phyloP scores from a whole-genome alignment of 2,329 filamentous ascomycete genomes.

The Metarhizium brunneum region DNA sequence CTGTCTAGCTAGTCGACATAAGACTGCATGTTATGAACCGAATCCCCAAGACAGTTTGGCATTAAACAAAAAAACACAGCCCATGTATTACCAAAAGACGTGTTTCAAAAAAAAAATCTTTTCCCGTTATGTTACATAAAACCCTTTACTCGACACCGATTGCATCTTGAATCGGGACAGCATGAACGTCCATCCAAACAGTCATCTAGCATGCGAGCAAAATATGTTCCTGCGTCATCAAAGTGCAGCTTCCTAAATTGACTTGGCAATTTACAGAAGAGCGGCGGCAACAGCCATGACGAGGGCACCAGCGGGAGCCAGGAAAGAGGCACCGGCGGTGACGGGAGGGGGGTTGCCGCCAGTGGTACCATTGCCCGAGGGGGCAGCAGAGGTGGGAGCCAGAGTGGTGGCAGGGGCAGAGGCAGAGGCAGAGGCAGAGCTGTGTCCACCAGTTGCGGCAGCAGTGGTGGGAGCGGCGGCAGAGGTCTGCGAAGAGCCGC shows the following conservation, averaged over 20 bases:
- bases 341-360: constrained; percentile 1
- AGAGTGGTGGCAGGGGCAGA: neutral
- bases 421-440: neutral
- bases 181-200: too few relatives aligned
- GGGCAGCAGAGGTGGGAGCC: constrained; percentile 1
- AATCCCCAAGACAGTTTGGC: neutral
- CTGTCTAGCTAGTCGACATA: constrained; percentile 1
- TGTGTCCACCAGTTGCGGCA: too few relatives aligned
- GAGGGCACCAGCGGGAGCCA: constrained; percentile 10
- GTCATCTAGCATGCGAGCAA: too few relatives aligned
- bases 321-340: constrained; percentile 9
- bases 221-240: too few relatives aligned
- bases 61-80: neutral
- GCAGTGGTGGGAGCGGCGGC: neutral
- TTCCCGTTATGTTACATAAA: constrained; percentile 3
- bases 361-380: constrained; percentile 4
- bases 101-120: neutral
- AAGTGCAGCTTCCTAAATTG: neutral
- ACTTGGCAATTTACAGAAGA: constrained; percentile 2
- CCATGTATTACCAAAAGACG: neutral
- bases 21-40: neutral
- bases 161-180: neutral
- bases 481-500: neutral
- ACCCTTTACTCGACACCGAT: neutral
- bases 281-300: constrained; percentile 9